These are phyloP conservation scores for Metschnikowia continentalis DNA, from an alignment of 805 yeast genomes.

Conservation along the genomic window DNA sequence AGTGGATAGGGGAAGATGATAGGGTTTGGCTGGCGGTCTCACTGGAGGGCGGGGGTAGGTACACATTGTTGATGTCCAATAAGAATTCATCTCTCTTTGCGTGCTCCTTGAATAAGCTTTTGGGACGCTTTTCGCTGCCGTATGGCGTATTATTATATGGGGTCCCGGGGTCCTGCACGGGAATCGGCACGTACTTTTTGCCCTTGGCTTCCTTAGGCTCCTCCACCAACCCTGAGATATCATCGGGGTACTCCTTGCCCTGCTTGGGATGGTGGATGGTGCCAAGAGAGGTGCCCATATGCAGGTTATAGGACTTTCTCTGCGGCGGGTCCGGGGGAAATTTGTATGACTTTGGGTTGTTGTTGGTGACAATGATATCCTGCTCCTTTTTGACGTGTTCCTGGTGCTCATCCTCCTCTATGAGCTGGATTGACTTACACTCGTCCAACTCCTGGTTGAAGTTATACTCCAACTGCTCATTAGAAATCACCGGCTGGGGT, in stretches of 20 bases:
- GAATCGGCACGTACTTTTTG: constrained; percentile 37
- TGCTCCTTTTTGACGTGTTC: constrained; percentile 9
- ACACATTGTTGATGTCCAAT: constrained; percentile 19
- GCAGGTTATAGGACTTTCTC: neutral
- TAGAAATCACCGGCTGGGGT: constrained; percentile 7
- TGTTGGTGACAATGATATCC: constrained; percentile 48
- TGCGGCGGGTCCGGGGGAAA: constrained; percentile 42
- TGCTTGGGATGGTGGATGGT: constrained; percentile 15
- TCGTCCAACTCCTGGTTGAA: constrained; percentile 17
- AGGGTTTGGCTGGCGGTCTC: constrained; percentile 29
- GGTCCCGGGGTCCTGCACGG: constrained; percentile 33
- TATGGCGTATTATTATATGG: neutral
- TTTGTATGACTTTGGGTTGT: constrained; percentile 47
- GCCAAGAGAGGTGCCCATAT: neutral
- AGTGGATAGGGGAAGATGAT: constrained; percentile 21
- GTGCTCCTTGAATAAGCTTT: neutral
- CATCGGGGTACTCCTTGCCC: constrained; percentile 22
- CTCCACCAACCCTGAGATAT: constrained; percentile 31
- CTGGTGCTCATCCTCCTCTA: constrained; percentile 27
- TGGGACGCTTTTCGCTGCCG: neutral
- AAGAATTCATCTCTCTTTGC: neutral
- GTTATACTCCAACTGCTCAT: constrained; percentile 18
- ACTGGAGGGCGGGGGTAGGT: constrained; percentile 34
- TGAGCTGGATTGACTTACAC: constrained; percentile 22
- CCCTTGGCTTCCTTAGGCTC: constrained; percentile 7